Conservation (phyloP, 768 basidiomycete genomes). For the Wakefieldia striispora region DNA sequence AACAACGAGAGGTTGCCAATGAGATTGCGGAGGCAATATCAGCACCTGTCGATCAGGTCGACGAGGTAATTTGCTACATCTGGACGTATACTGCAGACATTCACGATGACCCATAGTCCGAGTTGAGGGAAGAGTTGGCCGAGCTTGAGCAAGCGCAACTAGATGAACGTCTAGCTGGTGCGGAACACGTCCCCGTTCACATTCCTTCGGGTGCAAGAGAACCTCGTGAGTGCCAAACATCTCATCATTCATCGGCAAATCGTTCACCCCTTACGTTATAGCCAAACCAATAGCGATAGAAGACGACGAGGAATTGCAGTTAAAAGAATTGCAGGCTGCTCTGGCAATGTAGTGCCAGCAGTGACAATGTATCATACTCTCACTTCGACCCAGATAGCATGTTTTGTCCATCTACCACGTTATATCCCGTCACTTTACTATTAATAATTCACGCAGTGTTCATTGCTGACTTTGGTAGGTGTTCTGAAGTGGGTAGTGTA, state of each 20-base stretch:
- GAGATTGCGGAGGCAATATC: conserved; percentile 92
- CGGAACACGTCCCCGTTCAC: conserved; percentile 88
- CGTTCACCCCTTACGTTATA: conserved; percentile 9
- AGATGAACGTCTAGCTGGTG: conserved; percentile 79
- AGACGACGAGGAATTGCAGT: conserved; percentile 90
- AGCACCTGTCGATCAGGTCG: conserved; percentile 61
- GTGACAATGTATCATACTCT: conserved; percentile 10
- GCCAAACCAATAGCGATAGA: conserved; percentile 52
- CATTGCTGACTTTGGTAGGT: conserved; percentile 20
- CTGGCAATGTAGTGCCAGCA: conserved; percentile 65
- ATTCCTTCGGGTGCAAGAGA: conserved; percentile 60
- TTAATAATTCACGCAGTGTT: conserved; percentile 29
- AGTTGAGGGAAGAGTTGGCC: conserved; percentile 74
- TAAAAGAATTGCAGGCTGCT: conserved; percentile 84
- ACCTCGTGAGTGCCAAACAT: conserved; percentile 43
- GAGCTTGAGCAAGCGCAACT: conserved; percentile 88
- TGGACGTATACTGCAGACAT: neutral
- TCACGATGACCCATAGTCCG: conserved; percentile 54
- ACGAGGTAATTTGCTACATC: conserved; percentile 58
- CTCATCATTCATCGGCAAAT: neutral
- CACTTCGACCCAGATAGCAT: conserved; percentile 11
- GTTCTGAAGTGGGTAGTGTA: conserved; percentile 31
- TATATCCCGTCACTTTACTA: conserved; percentile 31
- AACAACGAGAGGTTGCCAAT: conserved; percentile 88
- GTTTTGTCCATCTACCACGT: conserved; percentile 30